These are phyloP conservation scores for Ascoidea tarda DNA, from an alignment of 805 yeast genomes.

Conservation along the genomic window DNA sequence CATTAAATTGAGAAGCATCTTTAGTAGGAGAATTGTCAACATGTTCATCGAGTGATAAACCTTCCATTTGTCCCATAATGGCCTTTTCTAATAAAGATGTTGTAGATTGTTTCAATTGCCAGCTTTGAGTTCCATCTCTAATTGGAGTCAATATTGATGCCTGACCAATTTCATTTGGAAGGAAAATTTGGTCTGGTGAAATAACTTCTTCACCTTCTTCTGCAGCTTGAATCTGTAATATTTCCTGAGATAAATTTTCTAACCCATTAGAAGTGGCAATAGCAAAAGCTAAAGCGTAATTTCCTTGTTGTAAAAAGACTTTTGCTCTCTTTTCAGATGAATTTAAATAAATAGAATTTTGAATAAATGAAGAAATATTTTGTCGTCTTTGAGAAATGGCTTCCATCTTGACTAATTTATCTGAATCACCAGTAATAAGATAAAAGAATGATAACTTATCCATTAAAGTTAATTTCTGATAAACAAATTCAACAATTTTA, in stretches of 20 bases:
- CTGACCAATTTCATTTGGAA: slow-evolving; percentile 36
- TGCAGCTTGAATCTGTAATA: slow-evolving; percentile 20
- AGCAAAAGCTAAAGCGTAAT: slow-evolving; percentile 83
- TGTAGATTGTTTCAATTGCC: slow-evolving; percentile 73
- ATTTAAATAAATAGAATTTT: slow-evolving; percentile 67
- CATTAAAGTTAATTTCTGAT: slow-evolving; percentile 74
- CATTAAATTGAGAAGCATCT: slow-evolving; percentile 19
- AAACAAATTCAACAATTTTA: slow-evolving; percentile 71
- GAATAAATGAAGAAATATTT: slow-evolving; percentile 66
- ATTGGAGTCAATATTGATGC: slow-evolving; percentile 35
- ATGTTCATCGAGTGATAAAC: slow-evolving; percentile 34
- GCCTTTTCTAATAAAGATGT: slow-evolving; percentile 80
- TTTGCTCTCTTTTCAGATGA: slow-evolving; percentile 63
- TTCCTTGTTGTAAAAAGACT: slow-evolving; percentile 63
- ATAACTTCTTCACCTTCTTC: slow-evolving; percentile 48
- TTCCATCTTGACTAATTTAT: slow-evolving; percentile 72
- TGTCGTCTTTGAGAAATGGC: slow-evolving; percentile 81
- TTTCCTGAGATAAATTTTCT: slow-evolving; percentile 56
- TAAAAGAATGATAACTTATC: slow-evolving; percentile 87
- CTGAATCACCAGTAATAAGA: slow-evolving; percentile 66
- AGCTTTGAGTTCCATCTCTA: slow-evolving; percentile 34
- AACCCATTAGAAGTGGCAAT: slow-evolving; percentile 82
- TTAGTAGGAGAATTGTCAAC: slow-evolving; percentile 13
- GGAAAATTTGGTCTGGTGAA: slow-evolving; percentile 41
- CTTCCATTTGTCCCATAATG: slow-evolving; percentile 62